A percentile compares a stretch with the other conserved stretches of the same genome.
Conservation (phyloP, 208 protist species). For the Trypanosoma brucei region DNA sequence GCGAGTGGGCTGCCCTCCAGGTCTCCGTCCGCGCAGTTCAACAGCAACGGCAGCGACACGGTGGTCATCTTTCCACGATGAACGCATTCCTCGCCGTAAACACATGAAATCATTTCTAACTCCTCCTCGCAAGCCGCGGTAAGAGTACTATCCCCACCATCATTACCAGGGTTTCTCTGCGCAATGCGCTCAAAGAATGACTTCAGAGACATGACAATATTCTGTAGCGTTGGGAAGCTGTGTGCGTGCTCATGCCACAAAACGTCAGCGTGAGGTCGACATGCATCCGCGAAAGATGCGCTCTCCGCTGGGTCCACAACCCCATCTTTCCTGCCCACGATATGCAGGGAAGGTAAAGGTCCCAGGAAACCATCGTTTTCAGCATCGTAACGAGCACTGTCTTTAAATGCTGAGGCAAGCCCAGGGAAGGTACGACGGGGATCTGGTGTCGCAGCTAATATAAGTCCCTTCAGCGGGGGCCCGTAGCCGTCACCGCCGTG, state of each 20-base stretch:
- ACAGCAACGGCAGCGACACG: slow-evolving; percentile 47
- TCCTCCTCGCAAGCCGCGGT: slow-evolving; percentile 44
- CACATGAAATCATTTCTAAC: slow-evolving; percentile 66
- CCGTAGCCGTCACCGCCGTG: slow-evolving; percentile 19
- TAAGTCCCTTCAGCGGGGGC: slow-evolving; percentile 25
- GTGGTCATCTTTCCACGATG: slow-evolving; percentile 10
- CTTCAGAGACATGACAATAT: slow-evolving; percentile 28
- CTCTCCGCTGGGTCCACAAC: slow-evolving; percentile 68
- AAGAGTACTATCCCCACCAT: slow-evolving; percentile 14
- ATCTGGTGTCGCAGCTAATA: slow-evolving; percentile 69
- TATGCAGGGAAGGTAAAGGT: slow-evolving; percentile 61
- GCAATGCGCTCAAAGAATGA: slow-evolving; percentile 29
- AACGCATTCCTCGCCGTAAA: slow-evolving; percentile 66
- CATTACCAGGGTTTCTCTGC: slow-evolving; percentile 5
- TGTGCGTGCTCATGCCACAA: slow-evolving; percentile 80
- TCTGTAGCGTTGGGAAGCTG: slow-evolving; percentile 64
- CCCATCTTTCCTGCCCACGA: slow-evolving; percentile 66
- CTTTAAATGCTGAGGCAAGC: slow-evolving; percentile 5
- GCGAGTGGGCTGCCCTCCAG: slow-evolving; percentile 16
- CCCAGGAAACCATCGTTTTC: slow-evolving; percentile 26
- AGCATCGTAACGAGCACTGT: background rate
- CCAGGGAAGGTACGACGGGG: slow-evolving; percentile 43
- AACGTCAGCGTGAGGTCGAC: slow-evolving; percentile 39
- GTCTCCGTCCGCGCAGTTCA: slow-evolving; percentile 22
- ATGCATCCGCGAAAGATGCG: slow-evolving; percentile 46